A percentile compares a stretch with the other conserved stretches of the same genome.
Evolutionary conservation across 495 filamentous ascomycete genomes (phyloP).

Genomic region (Penicillium parvum): DNA sequence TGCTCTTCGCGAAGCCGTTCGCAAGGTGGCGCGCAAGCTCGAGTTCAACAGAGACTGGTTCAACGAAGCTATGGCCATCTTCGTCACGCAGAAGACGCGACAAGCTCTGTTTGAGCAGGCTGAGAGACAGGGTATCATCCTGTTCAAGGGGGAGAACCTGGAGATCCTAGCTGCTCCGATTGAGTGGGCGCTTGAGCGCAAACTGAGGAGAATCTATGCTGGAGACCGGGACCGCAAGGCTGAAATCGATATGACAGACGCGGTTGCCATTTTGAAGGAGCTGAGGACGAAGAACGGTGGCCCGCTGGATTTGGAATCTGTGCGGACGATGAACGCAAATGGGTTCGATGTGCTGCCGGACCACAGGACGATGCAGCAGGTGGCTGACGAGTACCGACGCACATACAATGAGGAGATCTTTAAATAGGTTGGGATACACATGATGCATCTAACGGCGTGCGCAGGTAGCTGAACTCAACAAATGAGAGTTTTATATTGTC

Average conservation of each 20-base stretch:
- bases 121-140: conserved; percentile 23
- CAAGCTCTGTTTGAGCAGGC: conserved; percentile 19
- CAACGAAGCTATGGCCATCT: conserved; percentile 28
- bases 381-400: conserved; percentile 19
- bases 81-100: conserved; percentile 20
- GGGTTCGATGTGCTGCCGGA: conserved; percentile 25
- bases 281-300: conserved; percentile 16
- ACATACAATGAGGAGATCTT: conserved; percentile 22
- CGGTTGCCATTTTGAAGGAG: conserved; percentile 24
- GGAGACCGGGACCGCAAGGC: conserved; percentile 13
- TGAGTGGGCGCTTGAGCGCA: conserved; percentile 34
- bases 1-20: conserved; percentile 16
- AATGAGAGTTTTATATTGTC: no score
- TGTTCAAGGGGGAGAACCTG: conserved; percentile 22
- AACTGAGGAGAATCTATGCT: conserved; percentile 27
- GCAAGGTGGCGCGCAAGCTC: conserved; percentile 10
- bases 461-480: no score
- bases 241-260: conserved; percentile 23
- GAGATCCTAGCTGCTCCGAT: conserved; percentile 25
- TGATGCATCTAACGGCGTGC: neutral
- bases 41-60: conserved; percentile 23
- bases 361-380: conserved; percentile 20
- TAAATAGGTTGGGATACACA: neutral
- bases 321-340: conserved; percentile 26
- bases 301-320: conserved; percentile 20